Evolutionary conservation across 1,139 yeast genomes (phyloP).

Genomic region (Taphrina deformans): DNA sequence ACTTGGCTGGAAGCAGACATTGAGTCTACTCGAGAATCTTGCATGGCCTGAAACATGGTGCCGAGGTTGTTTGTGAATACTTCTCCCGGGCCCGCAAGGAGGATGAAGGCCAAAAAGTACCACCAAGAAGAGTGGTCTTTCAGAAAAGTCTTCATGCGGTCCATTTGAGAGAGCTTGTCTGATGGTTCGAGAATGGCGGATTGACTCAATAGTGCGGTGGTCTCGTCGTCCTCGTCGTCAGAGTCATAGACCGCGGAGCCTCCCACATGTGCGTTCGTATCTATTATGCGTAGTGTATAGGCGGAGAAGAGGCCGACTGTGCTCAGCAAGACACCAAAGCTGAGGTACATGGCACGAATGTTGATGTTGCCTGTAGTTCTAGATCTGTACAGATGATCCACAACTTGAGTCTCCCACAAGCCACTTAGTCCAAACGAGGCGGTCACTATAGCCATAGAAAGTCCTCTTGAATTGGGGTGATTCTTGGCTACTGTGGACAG

Average conservation of each 20-base stretch:
- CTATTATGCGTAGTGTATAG: constrained; percentile 36
- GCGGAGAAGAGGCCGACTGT: constrained; percentile 38
- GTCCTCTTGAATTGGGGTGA: constrained; percentile 48
- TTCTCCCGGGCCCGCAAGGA: constrained; percentile 82
- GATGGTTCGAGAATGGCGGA: constrained; percentile 25
- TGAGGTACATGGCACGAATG: constrained; percentile 57
- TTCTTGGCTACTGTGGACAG: constrained; percentile 40
- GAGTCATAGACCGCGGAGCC: constrained; percentile 1
- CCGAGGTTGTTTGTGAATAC: constrained; percentile 85
- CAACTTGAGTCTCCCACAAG: constrained; percentile 51
- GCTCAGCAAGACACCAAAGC: constrained; percentile 53
- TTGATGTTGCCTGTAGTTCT: constrained; percentile 48
- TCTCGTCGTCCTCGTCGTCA: constrained; percentile 26
- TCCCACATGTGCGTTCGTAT: background rate
- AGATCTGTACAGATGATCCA: constrained; percentile 47
- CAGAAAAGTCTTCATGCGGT: constrained; percentile 49
- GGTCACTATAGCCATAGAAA: constrained; percentile 85
- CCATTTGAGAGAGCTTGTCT: constrained; percentile 28
- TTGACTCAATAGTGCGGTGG: constrained; percentile 33
- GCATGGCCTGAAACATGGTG: constrained; percentile 48
- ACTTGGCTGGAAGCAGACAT: constrained; percentile 48
- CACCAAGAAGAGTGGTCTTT: constrained; percentile 66
- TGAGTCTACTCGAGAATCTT: background rate
- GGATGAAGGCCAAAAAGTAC: constrained; percentile 57
- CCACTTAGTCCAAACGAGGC: constrained; percentile 83